These are phyloP conservation scores for Solanum tacnaense DNA, from an alignment of 257 asterid genomes.

Conservation along the genomic window DNA sequence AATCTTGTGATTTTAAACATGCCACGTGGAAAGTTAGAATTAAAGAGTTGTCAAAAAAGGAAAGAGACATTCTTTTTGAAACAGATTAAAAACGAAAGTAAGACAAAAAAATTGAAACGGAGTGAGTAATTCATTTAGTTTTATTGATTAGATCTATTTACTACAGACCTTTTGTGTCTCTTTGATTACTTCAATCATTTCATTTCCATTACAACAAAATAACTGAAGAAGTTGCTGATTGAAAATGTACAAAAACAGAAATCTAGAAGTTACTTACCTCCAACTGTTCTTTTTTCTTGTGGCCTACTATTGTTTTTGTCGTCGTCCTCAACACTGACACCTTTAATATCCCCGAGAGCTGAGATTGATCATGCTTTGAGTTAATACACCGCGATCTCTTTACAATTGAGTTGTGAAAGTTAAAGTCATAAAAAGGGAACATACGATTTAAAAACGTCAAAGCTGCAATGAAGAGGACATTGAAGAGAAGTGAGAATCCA, in stretches of 20 bases:
- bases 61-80: not conserved
- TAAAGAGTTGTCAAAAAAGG: not conserved
- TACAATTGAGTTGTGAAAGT: not conserved
- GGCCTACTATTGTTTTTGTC: conserved; percentile 17
- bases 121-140: not conserved
- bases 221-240: not conserved
- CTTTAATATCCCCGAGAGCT: conserved; percentile 67
- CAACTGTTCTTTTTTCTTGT: conserved; percentile 5
- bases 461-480: conserved; percentile 55
- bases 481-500: conserved; percentile 62
- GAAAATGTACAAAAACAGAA: conserved; percentile 1
- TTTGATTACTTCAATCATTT: not conserved
- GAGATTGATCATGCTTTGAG: conserved; percentile 4
- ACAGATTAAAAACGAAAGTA: not conserved
- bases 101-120: not conserved
- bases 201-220: not conserved
- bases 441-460: conserved; percentile 67
- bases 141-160: not conserved
- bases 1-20: not conserved
- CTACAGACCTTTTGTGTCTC: not conserved
- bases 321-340: conserved; percentile 28
- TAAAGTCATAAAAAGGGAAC: not conserved
- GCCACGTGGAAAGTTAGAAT: not conserved
- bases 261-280: conserved; percentile 27
- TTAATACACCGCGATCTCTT: not conserved